Base-by-base conservation (phyloP, 2,329 filamentous ascomycete species). In the Ophiosphaerella narmari region DNA sequence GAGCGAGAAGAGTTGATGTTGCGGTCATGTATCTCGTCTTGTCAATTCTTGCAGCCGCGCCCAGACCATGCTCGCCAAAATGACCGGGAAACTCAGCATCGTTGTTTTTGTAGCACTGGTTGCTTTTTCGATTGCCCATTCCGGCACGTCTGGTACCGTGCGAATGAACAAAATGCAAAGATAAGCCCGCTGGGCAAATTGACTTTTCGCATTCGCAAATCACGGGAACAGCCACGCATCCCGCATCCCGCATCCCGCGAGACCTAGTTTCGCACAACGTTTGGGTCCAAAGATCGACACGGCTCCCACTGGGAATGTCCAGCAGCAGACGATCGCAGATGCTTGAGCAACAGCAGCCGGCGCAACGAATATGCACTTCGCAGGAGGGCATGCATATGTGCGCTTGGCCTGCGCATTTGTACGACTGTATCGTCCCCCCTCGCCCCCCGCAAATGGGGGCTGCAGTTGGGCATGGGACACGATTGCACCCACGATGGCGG, bases 401-500 rank as follows among this genome's bases (percentile, higher is more conserved):
- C 36, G 33, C 34, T 40, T 29, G 39, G 35, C 35, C 39, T 34
- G 40, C 24, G 36, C 24, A 45, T 29, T n/a, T 14, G n/a, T 34
- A 46, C 37, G 12, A 38, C 48, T 36, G 35, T 46, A 29, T 29
- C 26, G 42, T 40, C 21, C 12, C 21, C 42, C 16, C 16, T 18
- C 16, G 16, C 16, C 39, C 55, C 55, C 59, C 63, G 58, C 63
- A 61, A 56, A 57, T 34, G 55, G 52, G 49, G 49, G 53, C 46
- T 50, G 50, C 57, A 62, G 52, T 48, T 55, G 53, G 60, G 46
- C 59, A 66, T 60, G 62, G 63, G 60, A 57, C 45, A 51, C 59
- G 50, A 56, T 55, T 54, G 48, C 58, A 61, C 55, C 66, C 66
- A 67, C 60, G 50, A 66, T 64, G 60, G 56, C 62, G 65, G 67